These are phyloP conservation scores for Tylopilus vinaceipallidus DNA, from an alignment of 768 basidiomycete genomes.

Conservation along the genomic window DNA sequence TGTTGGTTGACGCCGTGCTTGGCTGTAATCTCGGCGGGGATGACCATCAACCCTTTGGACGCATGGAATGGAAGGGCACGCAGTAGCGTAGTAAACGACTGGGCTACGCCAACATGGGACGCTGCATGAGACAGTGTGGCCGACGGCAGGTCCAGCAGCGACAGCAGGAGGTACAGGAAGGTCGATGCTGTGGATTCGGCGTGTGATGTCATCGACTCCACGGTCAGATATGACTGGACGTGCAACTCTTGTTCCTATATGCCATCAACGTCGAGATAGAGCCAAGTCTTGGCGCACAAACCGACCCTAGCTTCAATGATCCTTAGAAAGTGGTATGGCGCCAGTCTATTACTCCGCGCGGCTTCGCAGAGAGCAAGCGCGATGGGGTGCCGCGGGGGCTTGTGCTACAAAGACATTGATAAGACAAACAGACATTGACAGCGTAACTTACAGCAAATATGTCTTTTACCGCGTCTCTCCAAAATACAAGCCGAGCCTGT, in stretches of 20 bases:
- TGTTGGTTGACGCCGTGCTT: constrained; percentile 78
- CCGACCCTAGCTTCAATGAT: constrained; percentile 83
- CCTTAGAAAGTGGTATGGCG: constrained; percentile 75
- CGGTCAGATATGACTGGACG: constrained; percentile 61
- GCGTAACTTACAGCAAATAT: constrained; percentile 55
- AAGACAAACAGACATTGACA: constrained; percentile 1
- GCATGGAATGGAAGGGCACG: constrained; percentile 79
- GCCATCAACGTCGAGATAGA: constrained; percentile 19
- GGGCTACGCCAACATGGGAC: constrained; percentile 77
- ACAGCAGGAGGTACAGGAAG: constrained; percentile 71
- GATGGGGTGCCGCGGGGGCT: constrained; percentile 77
- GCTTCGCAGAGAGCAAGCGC: constrained; percentile 68
- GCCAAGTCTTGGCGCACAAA: constrained; percentile 1
- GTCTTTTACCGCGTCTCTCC: constrained; percentile 75
- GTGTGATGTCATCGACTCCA: constrained; percentile 65
- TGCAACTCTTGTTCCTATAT: constrained; percentile 64
- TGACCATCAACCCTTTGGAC: constrained; percentile 64
- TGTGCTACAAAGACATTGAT: constrained; percentile 47
- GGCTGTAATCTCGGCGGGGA: constrained; percentile 81
- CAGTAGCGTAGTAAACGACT: constrained; percentile 67
- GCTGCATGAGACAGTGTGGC: constrained; percentile 69
- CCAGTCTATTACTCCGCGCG: constrained; percentile 47
- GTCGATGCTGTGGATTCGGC: constrained; percentile 82
- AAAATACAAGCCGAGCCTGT: constrained; percentile 85
- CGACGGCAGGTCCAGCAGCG: constrained; percentile 57